Conservation (phyloP, 306 rosid species). For the Lathyrus oleraceus region DNA sequence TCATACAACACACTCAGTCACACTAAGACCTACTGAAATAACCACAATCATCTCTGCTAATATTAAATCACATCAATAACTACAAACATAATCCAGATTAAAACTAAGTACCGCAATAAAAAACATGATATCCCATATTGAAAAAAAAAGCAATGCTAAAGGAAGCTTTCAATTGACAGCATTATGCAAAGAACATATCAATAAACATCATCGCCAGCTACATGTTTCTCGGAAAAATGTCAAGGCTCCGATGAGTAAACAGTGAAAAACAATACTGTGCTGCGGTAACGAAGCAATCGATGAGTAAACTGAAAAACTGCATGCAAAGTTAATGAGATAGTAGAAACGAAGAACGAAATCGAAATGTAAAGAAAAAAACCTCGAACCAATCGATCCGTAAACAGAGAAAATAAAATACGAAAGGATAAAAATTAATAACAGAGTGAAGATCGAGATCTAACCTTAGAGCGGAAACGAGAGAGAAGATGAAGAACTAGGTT, state of each 20-base stretch:
- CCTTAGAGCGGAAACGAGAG: constrained; percentile 29
- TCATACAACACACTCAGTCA: constrained; percentile 20
- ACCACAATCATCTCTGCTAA: not conserved
- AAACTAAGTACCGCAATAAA: not conserved
- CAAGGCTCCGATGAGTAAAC: not conserved
- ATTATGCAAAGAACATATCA: constrained; percentile 1
- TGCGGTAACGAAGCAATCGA: not conserved
- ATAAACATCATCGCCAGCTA: not conserved
- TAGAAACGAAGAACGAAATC: not conserved
- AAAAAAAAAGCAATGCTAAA: not conserved
- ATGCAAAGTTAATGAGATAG: not conserved
- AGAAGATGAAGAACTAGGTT: constrained; percentile 20
- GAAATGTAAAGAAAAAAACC: constrained; percentile 20
- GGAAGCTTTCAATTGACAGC: constrained; percentile 16
- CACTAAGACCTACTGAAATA: not conserved
- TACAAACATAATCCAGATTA: constrained; percentile 1
- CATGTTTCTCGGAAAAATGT: too few species aligned
- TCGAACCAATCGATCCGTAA: constrained; percentile 45
- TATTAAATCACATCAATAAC: not conserved
- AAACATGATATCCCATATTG: not conserved
- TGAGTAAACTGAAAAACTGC: constrained; percentile 14
- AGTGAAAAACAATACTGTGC: not conserved
- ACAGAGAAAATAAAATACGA: not conserved
- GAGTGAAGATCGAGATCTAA: constrained; percentile 29
- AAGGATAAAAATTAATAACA: not conserved